Conservation (phyloP, 768 basidiomycete species). For the Suillus discolor region DNA sequence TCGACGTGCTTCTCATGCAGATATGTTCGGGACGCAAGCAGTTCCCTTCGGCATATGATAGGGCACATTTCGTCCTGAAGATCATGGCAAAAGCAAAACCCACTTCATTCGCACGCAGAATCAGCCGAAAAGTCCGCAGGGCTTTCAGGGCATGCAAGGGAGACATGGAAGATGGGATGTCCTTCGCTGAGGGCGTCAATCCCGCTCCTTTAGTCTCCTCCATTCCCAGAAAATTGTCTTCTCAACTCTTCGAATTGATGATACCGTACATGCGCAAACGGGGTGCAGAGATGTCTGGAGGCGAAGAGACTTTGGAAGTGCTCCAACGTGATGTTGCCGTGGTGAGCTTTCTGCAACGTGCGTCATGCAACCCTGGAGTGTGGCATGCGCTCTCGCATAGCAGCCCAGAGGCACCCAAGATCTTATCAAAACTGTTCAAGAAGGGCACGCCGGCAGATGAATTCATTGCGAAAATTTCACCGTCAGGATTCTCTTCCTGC, state of each 20-base stretch:
- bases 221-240: slow-evolving; percentile 4
- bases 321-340: neutral
- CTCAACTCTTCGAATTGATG: slow-evolving; percentile 27
- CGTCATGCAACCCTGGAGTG: neutral
- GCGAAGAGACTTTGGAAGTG: neutral
- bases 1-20: slow-evolving; percentile 10
- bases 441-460: neutral
- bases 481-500: neutral
- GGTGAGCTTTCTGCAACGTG: neutral
- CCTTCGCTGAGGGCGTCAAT: neutral
- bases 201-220: neutral
- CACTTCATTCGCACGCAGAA: neutral
- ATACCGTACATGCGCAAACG: slow-evolving; percentile 21
- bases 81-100: neutral
- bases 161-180: neutral
- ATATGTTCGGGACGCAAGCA: slow-evolving; percentile 6
- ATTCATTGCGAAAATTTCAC: slow-evolving; percentile 26
- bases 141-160: neutral
- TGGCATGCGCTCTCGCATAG: neutral
- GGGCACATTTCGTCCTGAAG: neutral
- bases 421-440: neutral
- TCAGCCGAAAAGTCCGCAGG: neutral
- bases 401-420: neutral
- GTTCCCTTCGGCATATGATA: neutral
- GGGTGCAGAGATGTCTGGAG: neutral